These are phyloP conservation scores for Ogataea methanolica DNA, from an alignment of 805 yeast genomes.

Conservation along the genomic window DNA sequence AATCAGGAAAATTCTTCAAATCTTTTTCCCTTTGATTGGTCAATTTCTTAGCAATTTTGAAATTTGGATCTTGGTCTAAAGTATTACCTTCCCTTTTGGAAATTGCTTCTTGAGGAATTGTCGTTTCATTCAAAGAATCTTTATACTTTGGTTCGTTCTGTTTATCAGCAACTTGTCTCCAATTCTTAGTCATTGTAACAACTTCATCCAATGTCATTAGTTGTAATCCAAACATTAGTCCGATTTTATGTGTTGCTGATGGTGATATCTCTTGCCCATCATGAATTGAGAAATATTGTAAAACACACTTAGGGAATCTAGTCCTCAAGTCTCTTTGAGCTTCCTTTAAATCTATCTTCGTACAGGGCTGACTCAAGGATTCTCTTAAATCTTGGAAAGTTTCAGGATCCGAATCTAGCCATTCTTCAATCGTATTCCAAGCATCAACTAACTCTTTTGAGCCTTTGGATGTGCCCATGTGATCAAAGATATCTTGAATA, in stretches of 20 bases:
- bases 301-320: conserved; percentile 67
- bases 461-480: conserved; percentile 44
- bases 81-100: conserved; percentile 1
- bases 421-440: conserved; percentile 71
- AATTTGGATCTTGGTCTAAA: conserved; percentile 14
- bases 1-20: conserved; percentile 18
- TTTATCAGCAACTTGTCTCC: conserved; percentile 68
- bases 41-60: conserved; percentile 14
- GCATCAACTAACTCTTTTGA: conserved; percentile 71
- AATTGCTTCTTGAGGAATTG: not conserved
- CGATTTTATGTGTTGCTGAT: conserved; percentile 56
- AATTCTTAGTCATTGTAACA: conserved; percentile 69
- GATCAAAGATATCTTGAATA: conserved; percentile 26
- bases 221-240: conserved; percentile 73
- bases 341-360: conserved; percentile 65
- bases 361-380: conserved; percentile 54
- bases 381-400: conserved; percentile 69
- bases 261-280: conserved; percentile 84
- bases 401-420: conserved; percentile 49
- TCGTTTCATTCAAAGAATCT: conserved; percentile 4
- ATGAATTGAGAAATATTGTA: conserved; percentile 66
- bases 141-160: conserved; percentile 17
- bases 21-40: conserved; percentile 9
- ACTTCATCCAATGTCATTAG: conserved; percentile 75
- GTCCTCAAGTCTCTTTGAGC: conserved; percentile 76